phyloP scores from a whole-genome alignment of 768 basidiomycete genomes.

The Rhizopogon salebrosus region DNA sequence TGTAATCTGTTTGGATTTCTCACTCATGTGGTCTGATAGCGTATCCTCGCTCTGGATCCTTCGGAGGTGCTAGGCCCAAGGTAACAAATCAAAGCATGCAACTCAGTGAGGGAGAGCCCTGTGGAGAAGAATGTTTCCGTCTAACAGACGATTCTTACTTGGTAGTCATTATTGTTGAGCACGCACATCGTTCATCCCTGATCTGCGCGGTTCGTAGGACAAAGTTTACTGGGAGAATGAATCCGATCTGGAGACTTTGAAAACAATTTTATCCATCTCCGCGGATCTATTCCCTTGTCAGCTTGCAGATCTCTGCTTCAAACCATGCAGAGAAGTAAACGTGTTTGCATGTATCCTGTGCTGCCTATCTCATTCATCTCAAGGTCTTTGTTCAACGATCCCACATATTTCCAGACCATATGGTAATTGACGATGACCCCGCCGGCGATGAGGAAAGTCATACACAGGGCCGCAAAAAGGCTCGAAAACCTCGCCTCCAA shows the following conservation, averaged over 20 bases:
- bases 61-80: conserved; percentile 12
- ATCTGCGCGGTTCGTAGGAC: conserved; percentile 9
- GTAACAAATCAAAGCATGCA: conserved; percentile 18
- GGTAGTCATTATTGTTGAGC: background rate
- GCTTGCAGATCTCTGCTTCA: conserved; percentile 41
- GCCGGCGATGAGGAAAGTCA: background rate
- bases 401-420: conserved; percentile 13
- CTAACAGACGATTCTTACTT: conserved; percentile 9
- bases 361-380: background rate
- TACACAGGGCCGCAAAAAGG: background rate
- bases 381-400: conserved; percentile 18
- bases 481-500: background rate
- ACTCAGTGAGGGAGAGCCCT: conserved; percentile 23
- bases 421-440: conserved; percentile 11
- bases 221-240: conserved; percentile 21
- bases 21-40: background rate
- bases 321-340: conserved; percentile 42
- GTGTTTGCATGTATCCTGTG: background rate
- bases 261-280: conserved; percentile 34
- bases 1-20: background rate
- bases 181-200: background rate
- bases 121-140: conserved; percentile 27
- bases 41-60: background rate
- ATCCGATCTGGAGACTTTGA: conserved; percentile 17
- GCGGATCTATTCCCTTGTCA: conserved; percentile 48